Conservation (phyloP, 2,329 filamentous ascomycete genomes). For the Blastomyces percursus region DNA sequence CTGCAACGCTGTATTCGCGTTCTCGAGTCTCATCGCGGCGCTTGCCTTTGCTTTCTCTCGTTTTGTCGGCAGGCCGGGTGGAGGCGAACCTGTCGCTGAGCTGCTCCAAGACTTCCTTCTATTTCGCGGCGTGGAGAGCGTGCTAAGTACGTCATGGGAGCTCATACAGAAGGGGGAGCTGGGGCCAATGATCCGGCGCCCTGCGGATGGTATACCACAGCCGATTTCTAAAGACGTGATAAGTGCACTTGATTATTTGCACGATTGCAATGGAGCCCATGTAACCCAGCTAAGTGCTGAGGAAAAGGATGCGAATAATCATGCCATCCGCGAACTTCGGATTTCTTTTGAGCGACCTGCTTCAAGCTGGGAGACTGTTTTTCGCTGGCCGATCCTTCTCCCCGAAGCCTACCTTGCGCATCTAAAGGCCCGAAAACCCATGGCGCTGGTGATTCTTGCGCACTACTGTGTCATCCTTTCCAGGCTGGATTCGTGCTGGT, state of each 20-base stretch:
- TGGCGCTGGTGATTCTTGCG: constrained; percentile 53
- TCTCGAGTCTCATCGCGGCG: constrained; percentile 23
- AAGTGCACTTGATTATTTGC: constrained; percentile 14
- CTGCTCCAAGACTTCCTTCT: constrained; percentile 20
- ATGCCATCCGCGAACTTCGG: constrained; percentile 17
- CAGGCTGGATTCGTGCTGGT: constrained; percentile 53
- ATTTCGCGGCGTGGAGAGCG: constrained; percentile 21
- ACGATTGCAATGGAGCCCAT: constrained; percentile 15
- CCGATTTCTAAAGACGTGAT: constrained; percentile 16
- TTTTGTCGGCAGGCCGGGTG: constrained; percentile 12
- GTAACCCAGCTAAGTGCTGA: constrained; percentile 14
- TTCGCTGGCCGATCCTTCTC: constrained; percentile 50
- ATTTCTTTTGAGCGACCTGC: constrained; percentile 16
- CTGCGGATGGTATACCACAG: constrained; percentile 8
- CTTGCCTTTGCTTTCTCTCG: constrained; percentile 22
- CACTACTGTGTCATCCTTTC: constrained; percentile 57
- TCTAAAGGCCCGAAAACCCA: constrained; percentile 48
- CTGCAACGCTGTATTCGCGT: constrained; percentile 25
- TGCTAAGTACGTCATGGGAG: constrained; percentile 17
- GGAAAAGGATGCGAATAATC: constrained; percentile 17
- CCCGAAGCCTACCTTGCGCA: constrained; percentile 54
- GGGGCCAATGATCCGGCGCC: constrained; percentile 15
- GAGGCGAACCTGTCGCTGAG: constrained; percentile 17
- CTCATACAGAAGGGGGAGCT: constrained; percentile 19
- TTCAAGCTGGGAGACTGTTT: constrained; percentile 34